Evolutionary conservation across 345 rosid genomes (phyloP), one percentile per base, ranked within the genome.

Genomic region (Moringa oleifera): DNA sequence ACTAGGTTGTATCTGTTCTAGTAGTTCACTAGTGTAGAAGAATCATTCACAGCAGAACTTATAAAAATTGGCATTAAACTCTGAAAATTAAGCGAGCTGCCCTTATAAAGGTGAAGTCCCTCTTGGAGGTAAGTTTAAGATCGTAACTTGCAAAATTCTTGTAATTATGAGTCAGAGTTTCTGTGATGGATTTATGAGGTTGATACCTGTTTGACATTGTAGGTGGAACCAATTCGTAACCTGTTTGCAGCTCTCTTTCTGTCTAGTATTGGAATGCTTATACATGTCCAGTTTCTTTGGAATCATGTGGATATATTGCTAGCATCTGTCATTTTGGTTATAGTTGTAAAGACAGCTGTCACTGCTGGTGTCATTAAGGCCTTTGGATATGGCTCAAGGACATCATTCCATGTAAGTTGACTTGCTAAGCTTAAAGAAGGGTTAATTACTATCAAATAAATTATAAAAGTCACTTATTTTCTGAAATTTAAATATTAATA

Each of bases 161-260:
- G 1, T 41, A 11, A 7, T 15, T 41, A 41, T 15, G 33, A 28
- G 33, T 28, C 33, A 28, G 8, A 2, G 17, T 52, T 20, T 20
- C 23, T 52, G 55, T 52, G n/a, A n/a, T n/a, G n/a, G n/a, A n/a
- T n/a, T n/a, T 31, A 45, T 57, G 54, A 58, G 49, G 28, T 55
- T 46, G 21, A 22, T 23, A 19, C 23, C 55, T 63, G 17, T 66
- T 72, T 61, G 55, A 20, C 31, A 24, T 58, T 78, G 68, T 71
- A 86, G 99, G 96, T 94, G 85, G 99, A 94, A 73, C 99, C 99
- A 63, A 90, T 94, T 56, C 92, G 99, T 51, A 94, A 94, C 77
- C 66, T 94, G 64, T 94, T 94, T 65, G 89, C 97, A 10, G 99
- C 99, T 59, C 99, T 94, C 65, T 94, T 90, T 73, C 88, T 94